Base-by-base conservation (phyloP, 2,329 filamentous ascomycete genomes). In the Cercospora sojina region DNA sequence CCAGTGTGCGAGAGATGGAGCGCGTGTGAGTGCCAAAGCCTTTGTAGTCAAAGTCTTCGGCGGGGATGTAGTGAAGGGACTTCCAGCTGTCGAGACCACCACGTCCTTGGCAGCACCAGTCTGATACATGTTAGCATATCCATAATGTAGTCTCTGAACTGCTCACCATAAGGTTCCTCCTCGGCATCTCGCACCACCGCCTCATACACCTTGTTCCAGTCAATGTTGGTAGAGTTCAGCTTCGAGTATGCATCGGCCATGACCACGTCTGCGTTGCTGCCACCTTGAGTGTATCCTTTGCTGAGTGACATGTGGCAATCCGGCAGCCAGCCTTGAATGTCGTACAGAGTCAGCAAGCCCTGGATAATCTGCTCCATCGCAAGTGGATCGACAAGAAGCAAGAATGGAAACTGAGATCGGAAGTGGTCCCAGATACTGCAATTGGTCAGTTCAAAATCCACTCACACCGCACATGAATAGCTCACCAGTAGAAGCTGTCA, bases 211-310 rank as follows among this genome's bases (percentile, higher is more conserved):
- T 86, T 84, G 3, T 81, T 78, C 90, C 89, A 92, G 76, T 91
- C 80, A 51, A 92, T 80, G 3, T 79, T 79, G 4, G 87, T 88
- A 12, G 83, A 80, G 2, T 91, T 83, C 0, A 88, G 88, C 75
- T 91, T 91, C 31, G 90, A 83, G 68, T 86, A 91, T 0, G 89
- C 90, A 72, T 92, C 90, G 2, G 89, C 89, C 16, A 92, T 84
- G 3, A 92, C 84, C 64, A 90, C 91, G 74, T 92, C 89, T 3
- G 86, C 85, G 72, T 91, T 91, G 12, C 85, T 89, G 7, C 90
- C 90, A 10, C 88, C 89, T 74, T 91, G 89, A 0, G 87, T 86
- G 16, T 86, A 85, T 9, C 90, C 90, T 68, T 90, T 91, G 79
- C 68, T 70, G 20, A 85, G 87, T 88, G 70, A 67, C 70, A 92